Conservation (phyloP, 129 eudicot species). For the carrot (Daucus carota) region DNA sequence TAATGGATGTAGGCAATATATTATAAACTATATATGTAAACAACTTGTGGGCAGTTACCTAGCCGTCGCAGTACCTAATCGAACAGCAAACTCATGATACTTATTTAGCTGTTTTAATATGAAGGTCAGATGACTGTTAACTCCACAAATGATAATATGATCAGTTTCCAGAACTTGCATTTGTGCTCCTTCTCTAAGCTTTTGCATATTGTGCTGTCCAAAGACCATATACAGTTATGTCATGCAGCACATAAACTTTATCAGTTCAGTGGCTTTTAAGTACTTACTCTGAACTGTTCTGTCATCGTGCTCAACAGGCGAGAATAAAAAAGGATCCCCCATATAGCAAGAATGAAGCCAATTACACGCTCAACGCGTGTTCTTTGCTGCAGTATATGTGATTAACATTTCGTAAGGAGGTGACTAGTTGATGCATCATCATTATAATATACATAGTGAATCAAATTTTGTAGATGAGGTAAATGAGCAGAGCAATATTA, state of each 20-base stretch:
- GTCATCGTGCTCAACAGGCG: slow-evolving; percentile 97
- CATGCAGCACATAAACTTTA: slow-evolving; percentile 4
- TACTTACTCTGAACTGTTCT: slow-evolving; percentile 89
- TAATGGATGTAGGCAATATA: slow-evolving; percentile 5
- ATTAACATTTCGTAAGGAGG: slow-evolving; percentile 13
- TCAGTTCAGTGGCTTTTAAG: slow-evolving; percentile 3
- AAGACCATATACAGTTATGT: slow-evolving; percentile 18
- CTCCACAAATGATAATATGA: slow-evolving; percentile 95
- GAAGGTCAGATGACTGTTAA: slow-evolving; percentile 82
- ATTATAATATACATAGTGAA: not conserved
- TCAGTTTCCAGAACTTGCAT: slow-evolving; percentile 89
- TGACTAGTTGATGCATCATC: not conserved
- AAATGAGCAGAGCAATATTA: slow-evolving; percentile 21
- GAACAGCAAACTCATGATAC: slow-evolving; percentile 90
- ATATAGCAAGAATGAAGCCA: slow-evolving; percentile 93
- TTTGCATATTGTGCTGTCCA: slow-evolving; percentile 88
- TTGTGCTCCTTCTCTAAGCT: slow-evolving; percentile 94
- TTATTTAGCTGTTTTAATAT: slow-evolving; percentile 83
- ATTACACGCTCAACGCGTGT: slow-evolving; percentile 81
- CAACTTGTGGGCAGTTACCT: slow-evolving; percentile 43
- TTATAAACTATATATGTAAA: not conserved
- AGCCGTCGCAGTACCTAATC: slow-evolving; percentile 90
- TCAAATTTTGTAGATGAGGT: slow-evolving; percentile 15
- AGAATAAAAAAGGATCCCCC: slow-evolving; percentile 97
- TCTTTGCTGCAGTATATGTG: slow-evolving; percentile 70